Evolutionary conservation across 1,139 yeast species (phyloP), one percentile per base, ranked within the genome.

Genomic region (Candida buenavistaensis): DNA sequence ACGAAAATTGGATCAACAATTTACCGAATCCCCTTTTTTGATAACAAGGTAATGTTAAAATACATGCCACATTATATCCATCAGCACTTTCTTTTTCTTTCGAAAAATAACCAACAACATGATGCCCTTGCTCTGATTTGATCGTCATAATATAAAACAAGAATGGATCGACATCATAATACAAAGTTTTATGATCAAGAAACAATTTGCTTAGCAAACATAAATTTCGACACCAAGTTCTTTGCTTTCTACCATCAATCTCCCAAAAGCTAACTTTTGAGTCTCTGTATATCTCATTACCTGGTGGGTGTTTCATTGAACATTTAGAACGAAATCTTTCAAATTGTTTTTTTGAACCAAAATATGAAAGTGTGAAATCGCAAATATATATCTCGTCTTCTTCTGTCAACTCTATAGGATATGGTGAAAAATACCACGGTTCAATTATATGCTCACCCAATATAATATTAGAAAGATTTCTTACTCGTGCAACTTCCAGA

Each of bases 401-500:
- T 48, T 90, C 97, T 0, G 97, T 89, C 38, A 89, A 72, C 55
- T 92, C 98, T 11, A 88, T 73, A 0, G 99, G 99, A 56, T 94
- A 92, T 0, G 99, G 97, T 2, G 96, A 86, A 54, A 94, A 92
- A 61, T 92, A 94, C 99, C 99, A 92, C 2, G 99, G 98, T 55
- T 92, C 99, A 32, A 94, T 87, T 44, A 86, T 86, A 58, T 82
- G 89, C 44, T 84, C 86, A 1, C 98, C 99, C 62, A 92, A 79
- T 4, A 88, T 82, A 3, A 92, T 76, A 31, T 78, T 72, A 25
- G 78, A 71, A 45, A 94, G 70, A 55, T 92, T 92, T 49, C 97
- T 75, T 29, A 92, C 97, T 41, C 95, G 72, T 0, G 97, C 89
- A 16, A 92, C 88, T 54, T 92, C 98, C 54, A 80, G 82, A 47